Percentiles rank a stretch among this genome's conserved stretches.
These are phyloP conservation scores for Cladophialophora exuberans DNA, from an alignment of 2,329 filamentous ascomycete genomes.

Conservation along the genomic window DNA sequence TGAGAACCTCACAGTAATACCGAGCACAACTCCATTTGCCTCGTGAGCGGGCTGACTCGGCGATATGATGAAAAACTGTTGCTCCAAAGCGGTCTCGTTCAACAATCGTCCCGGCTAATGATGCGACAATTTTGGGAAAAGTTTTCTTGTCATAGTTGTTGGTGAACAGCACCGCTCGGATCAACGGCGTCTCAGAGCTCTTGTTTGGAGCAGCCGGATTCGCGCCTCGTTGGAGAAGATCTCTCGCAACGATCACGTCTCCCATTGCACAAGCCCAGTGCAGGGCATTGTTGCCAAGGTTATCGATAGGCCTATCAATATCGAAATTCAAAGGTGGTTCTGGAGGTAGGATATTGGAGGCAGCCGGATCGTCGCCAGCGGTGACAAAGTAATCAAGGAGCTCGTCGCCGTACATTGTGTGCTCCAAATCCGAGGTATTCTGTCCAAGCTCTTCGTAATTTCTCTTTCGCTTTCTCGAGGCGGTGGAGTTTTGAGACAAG, in stretches of 20 bases:
- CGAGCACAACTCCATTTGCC: constrained; percentile 86
- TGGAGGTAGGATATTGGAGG: constrained; percentile 62
- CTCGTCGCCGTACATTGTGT: constrained; percentile 89
- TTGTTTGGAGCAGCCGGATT: constrained; percentile 72
- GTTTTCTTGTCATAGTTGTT: constrained; percentile 95
- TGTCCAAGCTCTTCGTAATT: constrained; percentile 57
- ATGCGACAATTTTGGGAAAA: constrained; percentile 80
- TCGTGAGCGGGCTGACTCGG: constrained; percentile 81
- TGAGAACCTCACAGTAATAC: constrained; percentile 89
- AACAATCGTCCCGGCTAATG: constrained; percentile 80
- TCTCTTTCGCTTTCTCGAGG: constrained; percentile 76
- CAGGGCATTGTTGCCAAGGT: constrained; percentile 86
- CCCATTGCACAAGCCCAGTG: constrained; percentile 99
- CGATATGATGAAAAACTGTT: constrained; percentile 93
- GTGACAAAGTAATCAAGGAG: constrained; percentile 95
- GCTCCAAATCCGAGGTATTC: constrained; percentile 69
- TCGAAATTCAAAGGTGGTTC: constrained; percentile 85
- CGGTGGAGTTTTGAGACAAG: constrained; percentile 63
- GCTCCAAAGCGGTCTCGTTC: constrained; percentile 78
- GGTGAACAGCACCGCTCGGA: constrained; percentile 92
- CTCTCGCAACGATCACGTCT: constrained; percentile 86
- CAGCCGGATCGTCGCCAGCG: constrained; percentile 72
- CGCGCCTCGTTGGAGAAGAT: constrained; percentile 80
- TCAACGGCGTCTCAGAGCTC: constrained; percentile 87
- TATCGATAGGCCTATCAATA: constrained; percentile 89